A percentile compares a stretch with the other conserved stretches of the same genome.
Evolutionary conservation across 2,329 filamentous ascomycete genomes (phyloP).

Genomic region (Drechslerella coelobrocha): DNA sequence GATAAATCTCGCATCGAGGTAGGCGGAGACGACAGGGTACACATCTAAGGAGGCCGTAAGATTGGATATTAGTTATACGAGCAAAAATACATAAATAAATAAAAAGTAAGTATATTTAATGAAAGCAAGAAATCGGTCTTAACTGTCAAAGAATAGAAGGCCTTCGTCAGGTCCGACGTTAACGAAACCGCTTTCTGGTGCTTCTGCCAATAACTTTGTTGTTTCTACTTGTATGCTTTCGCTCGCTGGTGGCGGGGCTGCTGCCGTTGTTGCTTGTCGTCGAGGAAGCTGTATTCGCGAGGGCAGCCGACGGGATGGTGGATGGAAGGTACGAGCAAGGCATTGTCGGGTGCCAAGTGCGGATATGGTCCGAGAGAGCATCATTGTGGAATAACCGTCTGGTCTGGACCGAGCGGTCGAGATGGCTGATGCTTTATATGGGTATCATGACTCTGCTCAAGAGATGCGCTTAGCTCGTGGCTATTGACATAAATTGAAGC

Average conservation of each 20-base stretch:
- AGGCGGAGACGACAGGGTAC: slow-evolving; percentile 75
- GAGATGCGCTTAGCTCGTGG: too few relatives aligned
- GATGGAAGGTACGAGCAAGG: slow-evolving; percentile 23
- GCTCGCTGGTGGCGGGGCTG: slow-evolving; percentile 5
- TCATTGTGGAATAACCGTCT: not conserved
- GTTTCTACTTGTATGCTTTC: slow-evolving; percentile 18
- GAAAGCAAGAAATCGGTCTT: slow-evolving; percentile 55
- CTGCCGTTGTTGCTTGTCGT: slow-evolving; percentile 23
- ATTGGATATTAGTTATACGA: slow-evolving; percentile 23
- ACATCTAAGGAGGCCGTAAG: slow-evolving; percentile 67
- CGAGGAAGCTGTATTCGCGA: slow-evolving; percentile 32
- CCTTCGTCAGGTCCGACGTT: slow-evolving; percentile 76
- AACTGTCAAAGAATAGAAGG: slow-evolving; percentile 89
- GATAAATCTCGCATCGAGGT: slow-evolving; percentile 62
- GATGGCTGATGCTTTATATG: slow-evolving; percentile 1
- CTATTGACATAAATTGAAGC: too few relatives aligned
- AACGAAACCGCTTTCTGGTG: slow-evolving; percentile 76
- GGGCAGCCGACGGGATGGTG: slow-evolving; percentile 13
- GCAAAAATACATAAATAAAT: not conserved
- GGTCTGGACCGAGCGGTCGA: slow-evolving; percentile 11
- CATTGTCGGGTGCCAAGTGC: slow-evolving; percentile 4
- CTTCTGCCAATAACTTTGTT: slow-evolving; percentile 19
- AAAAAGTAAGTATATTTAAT: slow-evolving; percentile 8
- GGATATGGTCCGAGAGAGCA: not conserved
- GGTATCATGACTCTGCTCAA: not conserved